Evolutionary conservation across 1,284 basidiomycete species (phyloP), one percentile per base, ranked within the genome.

Genomic region (Termitomyces sp.): DNA sequence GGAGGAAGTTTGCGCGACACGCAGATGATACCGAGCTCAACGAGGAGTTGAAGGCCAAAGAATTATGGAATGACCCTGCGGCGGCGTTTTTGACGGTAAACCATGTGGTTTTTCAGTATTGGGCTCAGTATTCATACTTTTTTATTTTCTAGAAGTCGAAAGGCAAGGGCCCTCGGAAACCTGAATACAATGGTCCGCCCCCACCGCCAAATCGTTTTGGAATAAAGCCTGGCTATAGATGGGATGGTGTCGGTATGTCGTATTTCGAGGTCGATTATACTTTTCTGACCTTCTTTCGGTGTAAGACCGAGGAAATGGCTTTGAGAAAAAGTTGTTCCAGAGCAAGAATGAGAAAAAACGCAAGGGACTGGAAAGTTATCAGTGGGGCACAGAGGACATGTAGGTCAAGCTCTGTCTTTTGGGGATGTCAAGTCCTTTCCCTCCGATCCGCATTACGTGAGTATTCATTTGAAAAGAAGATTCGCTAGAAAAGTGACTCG

Each of bases 1-100:
- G 70, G 21, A 78, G 75, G 59, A 81, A 83, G 26, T 89, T 97
- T 61, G 88, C 92, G 5, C 76, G 94, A 54, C 81, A 83, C 60
- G 89, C 81, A 1, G 90, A 97, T 62, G 97, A 99, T 70, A 78
- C 70, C 53, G 87, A 89, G 0, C 76, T 98, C 67, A 98, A 98
- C 66, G 84, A 84, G 52, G 87, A 92, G 55, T 71, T 91, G 69
- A 90, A 83, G 69, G 79, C 86, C 8, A 82, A 86, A 59, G 86
- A 92, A 39, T 71, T 92, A 19, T 96, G 93, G 90, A 94, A 98
- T 67, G 96, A 99, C 71, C 96, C 96, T 9, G 95, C 94, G 0
- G 88, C 92, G 2, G 87, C 86, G 7, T 99, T 99, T 73, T 70
- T 98, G 57, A 90, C 90, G 46, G 94, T 95, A 60, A 64, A 88